Evolutionary conservation across 1,284 basidiomycete genomes (phyloP), one percentile per base, ranked within the genome.

Genomic region (Stygiomarasmius scandens): DNA sequence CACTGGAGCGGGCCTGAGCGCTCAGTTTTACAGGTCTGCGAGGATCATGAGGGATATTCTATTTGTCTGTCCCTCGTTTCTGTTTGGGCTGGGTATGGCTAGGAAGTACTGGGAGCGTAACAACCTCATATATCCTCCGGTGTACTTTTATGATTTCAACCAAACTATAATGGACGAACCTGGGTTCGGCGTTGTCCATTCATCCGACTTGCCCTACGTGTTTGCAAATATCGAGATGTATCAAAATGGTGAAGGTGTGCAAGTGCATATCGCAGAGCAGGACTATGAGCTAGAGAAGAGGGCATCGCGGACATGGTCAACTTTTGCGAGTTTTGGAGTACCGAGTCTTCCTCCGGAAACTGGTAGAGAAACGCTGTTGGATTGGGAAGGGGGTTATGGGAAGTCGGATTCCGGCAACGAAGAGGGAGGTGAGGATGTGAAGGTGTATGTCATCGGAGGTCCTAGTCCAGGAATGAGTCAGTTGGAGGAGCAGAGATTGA

Each of bases 391-490:
- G 20, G 44, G 43, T 16, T 54, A 54, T 29, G 38, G 36, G 19
- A 53, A 23, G 23, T 16, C 22, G n/a, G 2, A 32, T 22, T 19
- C 38, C 38, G 36, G 16, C 19, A 32, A 3, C 32, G 52, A 16
- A 14, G 20, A 12, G 6, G 44, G 24, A 11, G 43, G 32, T 24
- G 32, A 22, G 19, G 49, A 38, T 22, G 49, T 25, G 11, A 44
- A 20, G 6, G 36, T 54, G 12, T 54, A 46, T 54, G 43, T 54
- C 16, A 25, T 46, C 27, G 52, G 52, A 27, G 52, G 52, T 46
- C 14, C 43, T 20, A 14, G 2, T 2, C 41, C 52, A 19, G 52
- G 52, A 16, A 11, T 46, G 14, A 22, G 24, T 11, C 11, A 10
- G 11, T 27, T 54, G 19, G 43, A 54, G 50, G 38, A 20, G 23